These are phyloP conservation scores for Kalmusia sp. DNA, from an alignment of 2,329 filamentous ascomycete species.

Conservation along the genomic window DNA sequence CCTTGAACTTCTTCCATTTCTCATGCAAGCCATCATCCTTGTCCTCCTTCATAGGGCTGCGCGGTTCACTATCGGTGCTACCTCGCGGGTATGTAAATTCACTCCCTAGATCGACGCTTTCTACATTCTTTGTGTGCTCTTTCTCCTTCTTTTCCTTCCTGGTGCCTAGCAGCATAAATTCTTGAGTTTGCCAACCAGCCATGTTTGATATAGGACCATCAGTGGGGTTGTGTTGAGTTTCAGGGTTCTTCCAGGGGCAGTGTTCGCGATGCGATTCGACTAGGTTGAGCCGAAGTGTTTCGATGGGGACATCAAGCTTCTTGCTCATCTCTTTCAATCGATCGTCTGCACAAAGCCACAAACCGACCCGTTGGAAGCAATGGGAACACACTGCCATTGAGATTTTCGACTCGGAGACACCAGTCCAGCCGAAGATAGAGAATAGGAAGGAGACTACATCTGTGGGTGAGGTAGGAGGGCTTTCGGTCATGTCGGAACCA, in stretches of 20 bases:
- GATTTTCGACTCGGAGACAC: slow-evolving; percentile 66
- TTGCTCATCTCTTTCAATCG: slow-evolving; percentile 42
- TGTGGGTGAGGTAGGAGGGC: slow-evolving; percentile 25
- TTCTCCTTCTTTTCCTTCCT: slow-evolving; percentile 18
- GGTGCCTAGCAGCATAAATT: slow-evolving; percentile 39
- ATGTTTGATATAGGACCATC: slow-evolving; percentile 41
- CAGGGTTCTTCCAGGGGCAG: slow-evolving; percentile 50
- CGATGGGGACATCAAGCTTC: slow-evolving; percentile 39
- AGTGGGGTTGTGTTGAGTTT: slow-evolving; percentile 38
- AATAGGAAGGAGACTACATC: slow-evolving; percentile 39
- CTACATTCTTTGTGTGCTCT: slow-evolving; percentile 19
- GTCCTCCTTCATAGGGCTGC: slow-evolving; percentile 10
- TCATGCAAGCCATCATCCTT: slow-evolving; percentile 28
- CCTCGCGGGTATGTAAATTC: slow-evolving; percentile 22
- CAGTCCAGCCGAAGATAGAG: slow-evolving; percentile 58
- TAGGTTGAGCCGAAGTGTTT: slow-evolving; percentile 42
- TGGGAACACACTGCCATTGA: slow-evolving; percentile 82
- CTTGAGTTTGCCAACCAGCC: slow-evolving; percentile 44
- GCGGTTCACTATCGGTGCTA: slow-evolving; percentile 24
- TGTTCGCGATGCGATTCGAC: slow-evolving; percentile 49
- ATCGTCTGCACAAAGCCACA: slow-evolving; percentile 79
- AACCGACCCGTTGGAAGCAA: slow-evolving; percentile 84
- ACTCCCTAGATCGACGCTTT: slow-evolving; percentile 34
- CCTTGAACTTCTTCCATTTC: slow-evolving; percentile 46
- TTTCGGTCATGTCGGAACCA: slow-evolving; percentile 16